Evolutionary conservation across 2,329 filamentous ascomycete species (phyloP), one percentile per base, ranked within the genome.

Genomic region (Gnomoniopsis smithogilvyi): DNA sequence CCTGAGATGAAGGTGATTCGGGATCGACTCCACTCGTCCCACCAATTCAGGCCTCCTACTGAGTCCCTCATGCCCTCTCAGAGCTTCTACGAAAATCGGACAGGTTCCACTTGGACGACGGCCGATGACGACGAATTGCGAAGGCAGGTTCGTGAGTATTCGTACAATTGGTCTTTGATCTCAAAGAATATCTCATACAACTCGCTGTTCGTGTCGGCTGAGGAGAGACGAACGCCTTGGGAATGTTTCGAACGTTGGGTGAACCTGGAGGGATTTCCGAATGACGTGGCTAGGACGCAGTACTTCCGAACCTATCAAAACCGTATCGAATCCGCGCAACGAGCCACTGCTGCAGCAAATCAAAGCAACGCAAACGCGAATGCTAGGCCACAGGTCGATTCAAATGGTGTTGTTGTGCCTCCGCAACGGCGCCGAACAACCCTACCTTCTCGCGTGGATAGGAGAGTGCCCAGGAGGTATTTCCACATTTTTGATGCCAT

Each of bases 221-320:
- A 92, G 12, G 94, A 98, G 70, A 84, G 95, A 62, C 85, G 95
- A 51, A 98, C 94, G 2, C 92, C 94, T 0, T 99, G 95, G 95
- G 95, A 99, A 75, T 99, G 95, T 70, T 99, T 99, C 67, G 95
- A 99, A 74, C 85, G 95, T 47, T 99, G 94, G 94, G 90, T 97
- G 56, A 88, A 90, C 65, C 78, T 98, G 14, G 95, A 98, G 74
- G 92, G 93, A 1, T 79, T 97, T 41, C 94, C 95, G 4, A 85
- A 89, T 12, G 95, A 99, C 64, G 96, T 98, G 89, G 88, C 90
- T 19, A 96, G 96, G 76, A 96, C 92, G 0, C 89, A 93, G 48
- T 99, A 98, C 71, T 99, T 98, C 80, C 91, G 92, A 68, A 75
- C 83, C 1, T 88, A 87, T 68, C 85, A 84, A 64, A 76, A 74